Base-by-base conservation (phyloP, 345 rosid genomes). In the Arabidopsis suecica region DNA sequence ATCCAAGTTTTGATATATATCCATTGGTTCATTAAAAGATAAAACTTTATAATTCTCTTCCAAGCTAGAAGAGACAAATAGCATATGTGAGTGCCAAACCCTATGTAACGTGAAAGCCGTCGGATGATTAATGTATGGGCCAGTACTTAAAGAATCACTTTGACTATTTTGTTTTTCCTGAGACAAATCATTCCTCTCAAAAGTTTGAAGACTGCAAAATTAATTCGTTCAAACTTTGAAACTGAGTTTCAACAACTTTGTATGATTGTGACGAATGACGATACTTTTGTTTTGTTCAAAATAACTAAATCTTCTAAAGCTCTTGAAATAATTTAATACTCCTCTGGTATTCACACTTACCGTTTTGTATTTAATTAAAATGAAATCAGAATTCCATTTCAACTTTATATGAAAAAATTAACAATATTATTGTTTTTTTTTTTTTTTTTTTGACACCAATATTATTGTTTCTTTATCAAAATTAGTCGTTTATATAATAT, bases 161-260 rank as follows among this genome's bases (percentile, higher is more conserved):
- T 48, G 30, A 48, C 59, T 36, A 36, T 34, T 37, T 40, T 22
- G 51, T 20, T 28, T 1, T 28, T 28, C 30, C 30, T 42, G 36
- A 54, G 7, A 54, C 41, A 63, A 63, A 42, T 14, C 33, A 71
- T 2, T 28, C 30, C 3, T 28, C 13, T 41, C 62, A 12, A 49
- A 7, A 9, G 28, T 12, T 12, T 14, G 49, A 61, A 9, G 25
- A 9, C 38, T 53, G 58, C 51, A 61, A 61, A 40, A 41, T 13
- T 41, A 8, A 33, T 65, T 34, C 40, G 22, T 73, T 73, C 32
- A 54, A 73, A 63, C 45, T 62, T 51, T 72, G 61, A 61, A 61
- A 45, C 22, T 41, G 25, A 22, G 63, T 45, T 64, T 34, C 38
- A 32, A 54, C 55, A 37, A 54, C 70, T 68, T 23, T 60, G 34